A percentile compares a stretch with the other conserved stretches of the same genome.
Conservation (phyloP, 163 green algal species). For the Chlorella variabilis region DNA sequence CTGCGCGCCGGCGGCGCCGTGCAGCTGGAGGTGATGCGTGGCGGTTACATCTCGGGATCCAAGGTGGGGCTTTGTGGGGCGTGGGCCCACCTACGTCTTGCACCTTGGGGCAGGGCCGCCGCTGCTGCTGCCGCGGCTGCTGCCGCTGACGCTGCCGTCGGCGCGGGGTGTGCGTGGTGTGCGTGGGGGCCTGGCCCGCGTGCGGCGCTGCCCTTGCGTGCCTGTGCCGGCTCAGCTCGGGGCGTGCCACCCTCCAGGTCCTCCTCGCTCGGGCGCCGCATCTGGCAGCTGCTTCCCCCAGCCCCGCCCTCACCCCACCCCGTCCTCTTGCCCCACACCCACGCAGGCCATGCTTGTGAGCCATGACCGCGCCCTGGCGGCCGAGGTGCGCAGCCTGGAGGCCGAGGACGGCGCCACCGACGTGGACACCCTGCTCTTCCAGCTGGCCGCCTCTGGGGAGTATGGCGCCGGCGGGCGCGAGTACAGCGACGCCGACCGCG, state of each 20-base stretch:
- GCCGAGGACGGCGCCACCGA: background rate
- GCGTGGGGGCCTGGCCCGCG: background rate
- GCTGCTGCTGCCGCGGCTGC: no score
- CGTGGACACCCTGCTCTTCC: slow-evolving; percentile 37
- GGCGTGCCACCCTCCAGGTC: no score
- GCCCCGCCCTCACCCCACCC: background rate
- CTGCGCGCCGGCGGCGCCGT: slow-evolving; percentile 33
- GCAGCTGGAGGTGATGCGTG: slow-evolving; percentile 56
- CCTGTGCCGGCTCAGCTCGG: background rate
- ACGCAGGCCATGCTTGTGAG: slow-evolving; percentile 36
- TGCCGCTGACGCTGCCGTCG: no score
- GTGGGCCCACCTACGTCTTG: no score
- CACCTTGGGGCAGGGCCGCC: no score
- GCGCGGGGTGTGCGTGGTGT: no score
- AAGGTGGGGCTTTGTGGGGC: slow-evolving; percentile 7
- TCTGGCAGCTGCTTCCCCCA: background rate
- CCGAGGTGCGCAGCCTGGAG: slow-evolving; percentile 25
- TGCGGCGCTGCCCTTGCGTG: background rate
- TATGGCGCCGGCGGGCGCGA: slow-evolving; percentile 21
- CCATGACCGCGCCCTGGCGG: slow-evolving; percentile 6
- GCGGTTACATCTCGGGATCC: slow-evolving; percentile 43
- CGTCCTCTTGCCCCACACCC: background rate
- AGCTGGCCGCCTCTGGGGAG: slow-evolving; percentile 36
- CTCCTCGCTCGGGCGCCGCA: no score
- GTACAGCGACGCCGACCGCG: background rate